phyloP scores from a whole-genome alignment of 768 basidiomycete genomes.

The Russula virescens region DNA sequence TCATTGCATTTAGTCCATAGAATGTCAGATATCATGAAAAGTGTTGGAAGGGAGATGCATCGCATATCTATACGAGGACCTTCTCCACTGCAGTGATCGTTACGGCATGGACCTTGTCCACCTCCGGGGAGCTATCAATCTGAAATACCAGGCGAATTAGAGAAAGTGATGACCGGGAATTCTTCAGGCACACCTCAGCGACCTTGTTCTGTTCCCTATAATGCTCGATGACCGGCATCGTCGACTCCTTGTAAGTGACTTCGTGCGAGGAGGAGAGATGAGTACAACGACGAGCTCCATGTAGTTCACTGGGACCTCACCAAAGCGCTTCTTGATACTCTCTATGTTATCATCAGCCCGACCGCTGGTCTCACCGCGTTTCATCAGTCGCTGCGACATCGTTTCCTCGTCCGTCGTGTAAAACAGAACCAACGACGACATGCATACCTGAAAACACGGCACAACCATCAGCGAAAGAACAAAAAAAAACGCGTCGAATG shows the following conservation, averaged over 20 bases:
- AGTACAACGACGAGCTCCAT: neutral
- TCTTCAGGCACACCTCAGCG: conserved; percentile 52
- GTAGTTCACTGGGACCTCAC: conserved; percentile 39
- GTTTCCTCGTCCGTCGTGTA: conserved; percentile 83
- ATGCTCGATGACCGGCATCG: conserved; percentile 90
- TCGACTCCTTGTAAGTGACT: conserved; percentile 83
- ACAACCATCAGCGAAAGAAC: no score
- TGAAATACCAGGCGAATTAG: conserved; percentile 28
- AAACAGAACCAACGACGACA: conserved; percentile 75
- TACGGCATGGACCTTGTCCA: conserved; percentile 66
- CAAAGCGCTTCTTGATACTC: conserved; percentile 95
- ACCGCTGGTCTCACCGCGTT: conserved; percentile 90
- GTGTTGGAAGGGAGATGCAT: neutral
- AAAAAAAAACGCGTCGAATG: neutral
- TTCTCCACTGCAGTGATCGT: conserved; percentile 50
- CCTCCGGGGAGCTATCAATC: conserved; percentile 62
- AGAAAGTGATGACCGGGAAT: neutral
- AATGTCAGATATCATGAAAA: neutral
- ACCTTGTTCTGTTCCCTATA: conserved; percentile 66
- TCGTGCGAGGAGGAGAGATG: neutral
- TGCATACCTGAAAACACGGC: conserved; percentile 56
- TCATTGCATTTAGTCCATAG: conserved; percentile 3
- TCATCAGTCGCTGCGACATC: conserved; percentile 78
- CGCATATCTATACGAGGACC: conserved; percentile 33
- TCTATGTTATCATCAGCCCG: conserved; percentile 94